Base-by-base conservation (phyloP, 2,329 filamentous ascomycete genomes). In the Sclerotinia minor region DNA sequence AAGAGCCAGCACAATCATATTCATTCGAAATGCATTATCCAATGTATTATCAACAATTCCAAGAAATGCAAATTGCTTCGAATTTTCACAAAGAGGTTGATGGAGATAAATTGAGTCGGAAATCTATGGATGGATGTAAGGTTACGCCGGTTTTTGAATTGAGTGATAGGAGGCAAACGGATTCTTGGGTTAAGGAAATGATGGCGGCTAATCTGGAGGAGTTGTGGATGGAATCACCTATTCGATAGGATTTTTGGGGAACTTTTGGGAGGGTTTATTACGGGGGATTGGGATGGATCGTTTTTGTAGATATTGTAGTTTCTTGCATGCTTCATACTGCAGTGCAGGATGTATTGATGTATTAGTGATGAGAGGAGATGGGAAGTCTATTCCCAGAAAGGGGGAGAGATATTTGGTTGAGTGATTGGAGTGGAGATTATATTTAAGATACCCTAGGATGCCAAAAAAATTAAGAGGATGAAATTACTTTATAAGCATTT, bases 141-240 rank as follows among this genome's bases (percentile, higher is more conserved):
- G n/a, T n/a, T n/a, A 38, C 26, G 29, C 3, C 13, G 15, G 21
- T 60, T 3, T 49, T 60, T 60, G 58, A 60, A 17, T 24, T 61
- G 58, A 38, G 44, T 38, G 58, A 49, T 24, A 35, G 49, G 24
- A 13, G 58, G 8, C 44, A 49, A 21, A 60, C 58, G 2, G 41
- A 49, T 60, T 49, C 58, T 13, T 60, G 58, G 44, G 58, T 49
- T 60, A n/a, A 49, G 7, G 26, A 47, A 13, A 60, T 60, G 58
- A 60, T 35, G 58, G 15, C 15, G 26, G 45, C 26, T 35, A 49
- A 60, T 50, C 58, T 50, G 21, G 45, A 49, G 45, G 58, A 38
- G 8, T 8, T 60, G 15, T 60, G 58, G 41, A 60, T 60, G 58
- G 58, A 60, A 26, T 49, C 58, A 6, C 58, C 41, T 15, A 49